Percentiles rank a stretch among this genome's conserved stretches.
These are phyloP conservation scores for Pichia cabralensis DNA, from an alignment of 805 yeast species.

Conservation along the genomic window DNA sequence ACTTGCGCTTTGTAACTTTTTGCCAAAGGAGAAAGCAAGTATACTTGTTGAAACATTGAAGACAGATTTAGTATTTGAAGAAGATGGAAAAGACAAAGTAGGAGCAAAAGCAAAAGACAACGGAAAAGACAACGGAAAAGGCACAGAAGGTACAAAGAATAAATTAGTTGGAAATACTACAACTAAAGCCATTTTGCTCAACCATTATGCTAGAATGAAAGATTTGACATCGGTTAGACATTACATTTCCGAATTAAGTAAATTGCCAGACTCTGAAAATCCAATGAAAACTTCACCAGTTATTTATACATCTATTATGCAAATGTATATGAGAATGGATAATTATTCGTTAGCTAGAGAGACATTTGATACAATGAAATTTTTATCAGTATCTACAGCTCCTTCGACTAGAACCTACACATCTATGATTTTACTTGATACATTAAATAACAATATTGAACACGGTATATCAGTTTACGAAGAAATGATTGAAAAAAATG, in stretches of 20 bases:
- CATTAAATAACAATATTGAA: conserved; percentile 54
- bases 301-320: conserved; percentile 48
- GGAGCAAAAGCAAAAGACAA: neutral
- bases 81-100: neutral
- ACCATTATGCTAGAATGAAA: conserved; percentile 32
- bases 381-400: conserved; percentile 49
- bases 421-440: conserved; percentile 58
- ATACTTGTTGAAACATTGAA: conserved; percentile 27
- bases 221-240: conserved; percentile 31
- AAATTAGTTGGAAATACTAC: conserved; percentile 26
- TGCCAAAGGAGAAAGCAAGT: conserved; percentile 13
- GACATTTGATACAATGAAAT: conserved; percentile 80
- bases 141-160: too few species aligned
- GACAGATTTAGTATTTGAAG: conserved; percentile 15
- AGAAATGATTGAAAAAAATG: conserved; percentile 41
- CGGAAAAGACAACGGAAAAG: neutral
- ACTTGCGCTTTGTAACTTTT: conserved; percentile 24
- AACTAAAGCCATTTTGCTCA: conserved; percentile 35
- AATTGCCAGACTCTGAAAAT: conserved; percentile 7
- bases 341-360: conserved; percentile 55
- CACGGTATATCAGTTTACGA: conserved; percentile 66
- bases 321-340: conserved; percentile 44
- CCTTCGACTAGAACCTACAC: conserved; percentile 66
- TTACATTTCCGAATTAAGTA: conserved; percentile 26
- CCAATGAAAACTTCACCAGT: conserved; percentile 15